phyloP scores from a whole-genome alignment of 345 rosid species.

The Populus tremula region DNA sequence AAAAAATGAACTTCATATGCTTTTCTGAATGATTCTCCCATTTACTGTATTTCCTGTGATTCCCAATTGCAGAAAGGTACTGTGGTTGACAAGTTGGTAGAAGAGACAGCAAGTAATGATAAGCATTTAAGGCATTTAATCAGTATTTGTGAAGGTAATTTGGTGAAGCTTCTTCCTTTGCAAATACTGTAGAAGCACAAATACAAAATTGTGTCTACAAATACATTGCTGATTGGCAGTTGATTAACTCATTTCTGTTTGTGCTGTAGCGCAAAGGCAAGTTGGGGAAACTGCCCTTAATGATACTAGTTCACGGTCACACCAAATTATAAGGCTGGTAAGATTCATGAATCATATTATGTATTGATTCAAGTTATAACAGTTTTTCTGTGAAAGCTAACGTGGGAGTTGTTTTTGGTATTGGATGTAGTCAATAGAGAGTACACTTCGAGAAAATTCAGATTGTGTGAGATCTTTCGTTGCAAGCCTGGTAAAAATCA shows the following conservation, averaged over 20 bases:
- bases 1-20: neutral
- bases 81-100: conserved; percentile 90
- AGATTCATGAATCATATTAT: conserved; percentile 19
- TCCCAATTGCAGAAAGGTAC: conserved; percentile 79
- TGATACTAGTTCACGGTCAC: conserved; percentile 95
- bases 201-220: no score
- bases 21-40: neutral
- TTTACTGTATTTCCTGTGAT: conserved; percentile 13
- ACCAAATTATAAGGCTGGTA: conserved; percentile 96
- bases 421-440: conserved; percentile 70
- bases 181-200: no score
- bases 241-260: conserved; percentile 20
- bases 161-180: conserved; percentile 4
- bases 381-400: conserved; percentile 17
- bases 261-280: conserved; percentile 87
- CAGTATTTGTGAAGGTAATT: conserved; percentile 85
- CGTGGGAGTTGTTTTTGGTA: conserved; percentile 17
- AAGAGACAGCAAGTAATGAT: conserved; percentile 77
- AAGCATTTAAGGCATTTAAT: conserved; percentile 82
- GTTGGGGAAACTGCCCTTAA: conserved; percentile 99
- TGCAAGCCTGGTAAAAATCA: conserved; percentile 77
- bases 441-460: conserved; percentile 89
- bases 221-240: neutral
- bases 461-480: conserved; percentile 92
- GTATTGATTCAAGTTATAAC: neutral